Base-by-base conservation (phyloP, 441 rosid genomes). In the Omphalea diandra region DNA sequence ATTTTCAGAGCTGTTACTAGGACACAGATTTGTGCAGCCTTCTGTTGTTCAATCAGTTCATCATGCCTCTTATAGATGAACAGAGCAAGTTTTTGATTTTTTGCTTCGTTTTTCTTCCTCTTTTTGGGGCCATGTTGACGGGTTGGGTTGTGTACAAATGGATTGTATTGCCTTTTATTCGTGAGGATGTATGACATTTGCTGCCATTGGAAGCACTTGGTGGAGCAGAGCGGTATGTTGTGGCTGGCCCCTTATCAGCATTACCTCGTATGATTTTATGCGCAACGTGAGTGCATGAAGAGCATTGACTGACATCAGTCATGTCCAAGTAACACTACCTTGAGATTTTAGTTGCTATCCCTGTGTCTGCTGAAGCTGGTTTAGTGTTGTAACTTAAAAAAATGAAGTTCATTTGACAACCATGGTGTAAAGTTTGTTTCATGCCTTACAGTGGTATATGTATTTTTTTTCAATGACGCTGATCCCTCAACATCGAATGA, bases 221-320 rank as follows among this genome's bases (percentile, higher is more conserved):
- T 22, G 56, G 41, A 65, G 46, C 69, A 20, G 41, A 65, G 46
- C 69, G 11, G 20, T 33, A 17, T 32, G 49, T 33, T 35, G 32
- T 63, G 1, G 26, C 36, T 18, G 11, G 0, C 22, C 24, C 53
- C 0, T 15, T 22, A 33, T 46, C 58, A 35, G 14, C n/a, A 4
- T 50, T 22, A 35, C 47, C 22, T 10, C 46, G n/a, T n/a, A n/a
- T n/a, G n/a, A n/a, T n/a, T n/a, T n/a, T n/a, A n/a, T n/a, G n/a
- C n/a, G n/a, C n/a, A n/a, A n/a, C n/a, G n/a, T n/a, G n/a, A n/a
- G n/a, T n/a, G n/a, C n/a, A n/a, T n/a, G n/a, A n/a, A n/a, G n/a
- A n/a, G n/a, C n/a, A n/a, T n/a, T n/a, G n/a, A n/a, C n/a, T n/a
- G n/a, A n/a, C n/a, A n/a, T n/a, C n/a, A n/a, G n/a, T 8, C n/a